These are phyloP conservation scores for Pouteria campechiana DNA, from an alignment of 179 eudicot genomes.

Conservation along the genomic window DNA sequence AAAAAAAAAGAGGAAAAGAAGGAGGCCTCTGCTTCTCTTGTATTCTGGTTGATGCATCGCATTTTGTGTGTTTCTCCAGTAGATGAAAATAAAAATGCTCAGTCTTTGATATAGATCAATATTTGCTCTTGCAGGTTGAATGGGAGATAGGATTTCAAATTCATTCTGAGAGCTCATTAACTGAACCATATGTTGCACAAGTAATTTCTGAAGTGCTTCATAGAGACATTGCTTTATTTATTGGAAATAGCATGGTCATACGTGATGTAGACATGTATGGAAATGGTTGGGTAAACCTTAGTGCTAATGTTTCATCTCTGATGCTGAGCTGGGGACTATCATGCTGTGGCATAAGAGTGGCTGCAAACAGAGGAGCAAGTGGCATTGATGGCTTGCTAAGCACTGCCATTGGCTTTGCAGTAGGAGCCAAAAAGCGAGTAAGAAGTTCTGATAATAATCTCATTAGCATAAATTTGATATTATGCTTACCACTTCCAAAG, in stretches of 20 bases:
- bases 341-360: constrained; percentile 51
- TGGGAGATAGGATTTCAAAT: constrained; percentile 70
- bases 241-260: constrained; percentile 93
- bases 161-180: constrained; percentile 46
- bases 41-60: too few species aligned
- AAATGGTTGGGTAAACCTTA: constrained; percentile 28
- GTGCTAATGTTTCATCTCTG: constrained; percentile 13
- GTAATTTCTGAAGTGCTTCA: constrained; percentile 38
- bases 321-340: constrained; percentile 27
- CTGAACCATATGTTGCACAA: constrained; percentile 81
- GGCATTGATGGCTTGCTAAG: constrained; percentile 98
- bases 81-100: too few species aligned
- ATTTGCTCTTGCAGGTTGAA: constrained; percentile 43
- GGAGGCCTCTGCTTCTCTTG: too few species aligned
- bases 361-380: constrained; percentile 93
- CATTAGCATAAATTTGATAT: neutral
- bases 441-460: constrained; percentile 9
- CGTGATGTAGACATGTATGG: constrained; percentile 95
- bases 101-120: too few species aligned
- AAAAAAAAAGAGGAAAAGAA: too few species aligned
- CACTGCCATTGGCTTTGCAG: constrained; percentile 84
- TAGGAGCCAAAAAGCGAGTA: constrained; percentile 80
- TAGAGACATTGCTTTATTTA: constrained; percentile 58
- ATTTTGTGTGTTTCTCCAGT: too few species aligned
- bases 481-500: neutral